Evolutionary conservation across 1,284 basidiomycete genomes (phyloP).

Genomic region (Ustilago lituana): DNA sequence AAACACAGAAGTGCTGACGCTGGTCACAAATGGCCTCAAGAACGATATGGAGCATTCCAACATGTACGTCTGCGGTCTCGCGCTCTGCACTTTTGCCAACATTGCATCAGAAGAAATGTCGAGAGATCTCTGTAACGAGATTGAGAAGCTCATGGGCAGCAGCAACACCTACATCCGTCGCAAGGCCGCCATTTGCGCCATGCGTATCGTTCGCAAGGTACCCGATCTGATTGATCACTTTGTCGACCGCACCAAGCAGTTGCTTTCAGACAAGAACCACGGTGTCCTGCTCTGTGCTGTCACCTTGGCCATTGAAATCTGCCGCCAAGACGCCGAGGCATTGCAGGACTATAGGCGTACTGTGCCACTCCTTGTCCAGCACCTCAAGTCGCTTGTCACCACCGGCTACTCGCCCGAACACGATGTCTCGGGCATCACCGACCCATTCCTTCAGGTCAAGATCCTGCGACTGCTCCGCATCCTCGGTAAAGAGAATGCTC

Average conservation of each 20-base stretch:
- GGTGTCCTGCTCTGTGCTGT: constrained; percentile 93
- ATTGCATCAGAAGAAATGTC: constrained; percentile 84
- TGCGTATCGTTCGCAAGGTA: constrained; percentile 93
- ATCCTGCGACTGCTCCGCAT: constrained; percentile 90
- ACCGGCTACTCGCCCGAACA: constrained; percentile 99
- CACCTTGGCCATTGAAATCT: constrained; percentile 95
- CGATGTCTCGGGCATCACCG: constrained; percentile 98
- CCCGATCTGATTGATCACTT: constrained; percentile 97
- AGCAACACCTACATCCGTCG: constrained; percentile 99
- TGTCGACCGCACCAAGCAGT: constrained; percentile 83
- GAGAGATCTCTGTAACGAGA: constrained; percentile 72
- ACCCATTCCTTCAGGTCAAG: constrained; percentile 98
- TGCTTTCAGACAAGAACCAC: constrained; percentile 95
- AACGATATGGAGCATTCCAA: constrained; percentile 99
- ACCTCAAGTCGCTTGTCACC: constrained; percentile 92
- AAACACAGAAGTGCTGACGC: constrained; percentile 95
- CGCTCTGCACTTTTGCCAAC: constrained; percentile 97
- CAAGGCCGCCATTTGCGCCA: constrained; percentile 97
- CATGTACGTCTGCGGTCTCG: constrained; percentile 97
- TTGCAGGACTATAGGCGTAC: constrained; percentile 89
- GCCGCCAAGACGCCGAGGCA: constrained; percentile 78
- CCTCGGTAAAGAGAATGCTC: constrained; percentile 83
- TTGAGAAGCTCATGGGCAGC: constrained; percentile 95
- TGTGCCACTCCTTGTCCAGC: constrained; percentile 90
- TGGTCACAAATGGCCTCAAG: constrained; percentile 98